A percentile compares a stretch with the other conserved stretches of the same genome.
Conservation (phyloP, 768 basidiomycete species). For the Tricholoma sp. region DNA sequence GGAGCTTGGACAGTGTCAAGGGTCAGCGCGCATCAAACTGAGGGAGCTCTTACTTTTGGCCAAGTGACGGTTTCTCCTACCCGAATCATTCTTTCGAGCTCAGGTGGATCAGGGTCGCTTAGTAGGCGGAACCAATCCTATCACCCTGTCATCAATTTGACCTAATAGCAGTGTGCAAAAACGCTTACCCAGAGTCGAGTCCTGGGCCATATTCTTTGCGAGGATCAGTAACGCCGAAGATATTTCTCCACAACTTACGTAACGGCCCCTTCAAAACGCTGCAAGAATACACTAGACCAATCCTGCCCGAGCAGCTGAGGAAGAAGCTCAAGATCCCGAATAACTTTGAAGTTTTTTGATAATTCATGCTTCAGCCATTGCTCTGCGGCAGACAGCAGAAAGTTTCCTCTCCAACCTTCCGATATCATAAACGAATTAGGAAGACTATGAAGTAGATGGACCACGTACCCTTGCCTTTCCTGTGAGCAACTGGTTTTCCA, state of each 20-base stretch:
- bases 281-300: constrained; percentile 95
- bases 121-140: constrained; percentile 86
- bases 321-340: constrained; percentile 91
- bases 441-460: background rate
- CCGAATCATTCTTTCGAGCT: constrained; percentile 81
- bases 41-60: constrained; percentile 68
- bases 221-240: constrained; percentile 19
- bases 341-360: constrained; percentile 97
- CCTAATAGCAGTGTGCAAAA: background rate
- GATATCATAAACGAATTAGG: background rate
- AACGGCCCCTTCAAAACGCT: constrained; percentile 84
- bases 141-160: constrained; percentile 1
- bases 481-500: constrained; percentile 90
- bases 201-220: constrained; percentile 73
- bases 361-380: constrained; percentile 95
- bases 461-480: constrained; percentile 77
- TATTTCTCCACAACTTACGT: constrained; percentile 53
- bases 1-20: constrained; percentile 46
- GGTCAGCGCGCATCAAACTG: background rate
- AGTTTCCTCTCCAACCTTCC: constrained; percentile 92
- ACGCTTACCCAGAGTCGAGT: constrained; percentile 64
- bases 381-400: constrained; percentile 85
- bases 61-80: constrained; percentile 92
- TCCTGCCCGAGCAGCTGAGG: constrained; percentile 92
- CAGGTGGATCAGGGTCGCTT: constrained; percentile 75